Base-by-base conservation (phyloP, 2,329 filamentous ascomycete genomes). In the Ambrosiella xylebori region DNA sequence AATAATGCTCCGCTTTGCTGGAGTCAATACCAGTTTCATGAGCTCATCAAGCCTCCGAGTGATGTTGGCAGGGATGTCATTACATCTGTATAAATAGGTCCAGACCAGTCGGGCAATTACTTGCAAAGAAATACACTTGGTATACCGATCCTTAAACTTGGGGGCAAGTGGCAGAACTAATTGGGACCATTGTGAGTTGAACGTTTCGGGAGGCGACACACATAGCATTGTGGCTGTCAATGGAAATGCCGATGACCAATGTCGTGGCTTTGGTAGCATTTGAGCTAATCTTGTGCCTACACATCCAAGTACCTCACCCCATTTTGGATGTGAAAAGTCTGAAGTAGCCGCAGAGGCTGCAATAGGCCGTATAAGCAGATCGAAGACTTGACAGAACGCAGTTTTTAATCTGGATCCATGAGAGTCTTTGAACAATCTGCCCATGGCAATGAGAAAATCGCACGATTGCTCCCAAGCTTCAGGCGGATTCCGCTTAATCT, bases 331-430 rank as follows among this genome's bases (percentile, higher is more conserved):
- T 57, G 83, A 83, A 61, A 97, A 77, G 66, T 96, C 86, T 54
- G 78, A 82, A 64, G 79, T 80, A 58, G 76, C 84, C 4, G 88
- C 86, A 62, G 82, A 86, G 3, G 87, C 87, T 12, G 91, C 91
- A 55, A 98, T 84, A 1, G 90, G 88, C 12, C 96, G 77, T 27
- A 98, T 72, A 36, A 98, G 76, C 63, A 86, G 85, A 65, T 95
- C 88, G 56, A 98, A 79, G 19, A 95, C 83, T 65, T 95, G 86
- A 67, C 93, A 97, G 66, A 96, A 98, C 0, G 90, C 88, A 64
- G 91, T 86, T 69, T 98, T 98, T 65, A 97, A 83, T 61, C 82
- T 83, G 63, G 88, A 87, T 0, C 93, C 93, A 65, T 96, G 91
- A 3, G 88, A 86, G 64, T 82, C 84, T 57, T 82, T 79, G 68